A percentile compares a stretch with the other conserved stretches of the same genome.
Conservation (phyloP, 352 stramenopile genomes). For the Pythium periplocum region DNA sequence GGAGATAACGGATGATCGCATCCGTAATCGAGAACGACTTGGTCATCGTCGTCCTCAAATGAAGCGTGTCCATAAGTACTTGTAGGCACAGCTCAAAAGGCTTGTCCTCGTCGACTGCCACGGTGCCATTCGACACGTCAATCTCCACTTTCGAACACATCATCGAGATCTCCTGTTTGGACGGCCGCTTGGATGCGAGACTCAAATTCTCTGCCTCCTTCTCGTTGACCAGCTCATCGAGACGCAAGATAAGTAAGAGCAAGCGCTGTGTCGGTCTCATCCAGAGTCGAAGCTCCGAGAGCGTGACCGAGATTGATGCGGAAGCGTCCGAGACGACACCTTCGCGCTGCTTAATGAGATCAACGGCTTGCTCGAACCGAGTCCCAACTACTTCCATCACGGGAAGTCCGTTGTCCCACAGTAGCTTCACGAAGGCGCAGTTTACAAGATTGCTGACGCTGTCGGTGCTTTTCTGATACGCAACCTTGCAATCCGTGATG, state of each 20-base stretch:
- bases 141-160: conserved; percentile 23
- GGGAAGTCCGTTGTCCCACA: conserved; percentile 6
- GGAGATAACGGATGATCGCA: conserved; percentile 25
- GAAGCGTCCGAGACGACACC: conserved; percentile 1
- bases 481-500: conserved; percentile 10
- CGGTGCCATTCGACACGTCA: conserved; percentile 5
- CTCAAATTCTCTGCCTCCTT: conserved; percentile 3
- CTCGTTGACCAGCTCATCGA: conserved; percentile 41
- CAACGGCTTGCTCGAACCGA: conserved; percentile 20
- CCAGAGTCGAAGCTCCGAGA: conserved; percentile 22
- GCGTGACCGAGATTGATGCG: conserved; percentile 5
- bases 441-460: neutral
- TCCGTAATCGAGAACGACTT: conserved; percentile 38
- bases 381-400: conserved; percentile 20
- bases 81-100: neutral
- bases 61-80: conserved; percentile 18
- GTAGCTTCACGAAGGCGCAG: conserved; percentile 13
- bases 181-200: conserved; percentile 7
- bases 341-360: conserved; percentile 16
- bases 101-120: neutral
- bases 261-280: conserved; percentile 29
- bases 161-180: conserved; percentile 25
- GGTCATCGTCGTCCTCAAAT: conserved; percentile 34
- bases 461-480: neutral
- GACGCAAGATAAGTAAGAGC: conserved; percentile 35